A percentile compares a stretch with the other conserved stretches of the same genome.
Conservation (phyloP, 2,329 filamentous ascomycete species). For the Stemphylium lycopersici region DNA sequence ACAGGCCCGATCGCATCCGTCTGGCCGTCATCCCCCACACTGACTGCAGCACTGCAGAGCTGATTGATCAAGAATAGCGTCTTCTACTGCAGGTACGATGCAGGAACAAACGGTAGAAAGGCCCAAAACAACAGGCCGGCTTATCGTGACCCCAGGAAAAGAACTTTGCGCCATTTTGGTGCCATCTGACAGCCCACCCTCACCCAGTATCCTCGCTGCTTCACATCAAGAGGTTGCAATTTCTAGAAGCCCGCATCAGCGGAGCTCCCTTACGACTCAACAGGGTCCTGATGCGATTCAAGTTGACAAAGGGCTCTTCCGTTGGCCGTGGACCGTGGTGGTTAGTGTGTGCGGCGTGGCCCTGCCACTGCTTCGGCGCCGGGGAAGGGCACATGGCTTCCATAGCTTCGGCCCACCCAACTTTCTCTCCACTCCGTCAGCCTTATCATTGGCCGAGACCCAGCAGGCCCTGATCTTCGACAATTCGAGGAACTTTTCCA, state of each 20-base stretch:
- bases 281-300: conserved; percentile 41
- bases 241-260: conserved; percentile 45
- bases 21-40: conserved; percentile 37
- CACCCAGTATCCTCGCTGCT: background rate
- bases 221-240: conserved; percentile 21
- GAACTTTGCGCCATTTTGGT: background rate
- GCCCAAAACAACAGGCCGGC: conserved; percentile 16
- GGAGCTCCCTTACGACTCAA: conserved; percentile 33
- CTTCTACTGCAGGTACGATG: conserved; percentile 52
- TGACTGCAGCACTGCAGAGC: conserved; percentile 33
- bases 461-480: conserved; percentile 44
- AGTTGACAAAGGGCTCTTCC: conserved; percentile 33
- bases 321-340: conserved; percentile 22
- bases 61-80: conserved; percentile 33
- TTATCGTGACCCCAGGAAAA: conserved; percentile 30
- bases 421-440: conserved; percentile 39
- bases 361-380: conserved; percentile 42
- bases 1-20: conserved; percentile 33
- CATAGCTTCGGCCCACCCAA: conserved; percentile 38
- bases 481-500: conserved; percentile 34
- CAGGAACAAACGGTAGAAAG: conserved; percentile 28
- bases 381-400: conserved; percentile 49
- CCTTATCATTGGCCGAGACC: conserved; percentile 45
- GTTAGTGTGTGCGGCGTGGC: conserved; percentile 28
- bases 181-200: too few relatives aligned